phyloP scores from a whole-genome alignment of 192 early-diverging fungal genomes.

The Linnemannia schmuckeri region DNA sequence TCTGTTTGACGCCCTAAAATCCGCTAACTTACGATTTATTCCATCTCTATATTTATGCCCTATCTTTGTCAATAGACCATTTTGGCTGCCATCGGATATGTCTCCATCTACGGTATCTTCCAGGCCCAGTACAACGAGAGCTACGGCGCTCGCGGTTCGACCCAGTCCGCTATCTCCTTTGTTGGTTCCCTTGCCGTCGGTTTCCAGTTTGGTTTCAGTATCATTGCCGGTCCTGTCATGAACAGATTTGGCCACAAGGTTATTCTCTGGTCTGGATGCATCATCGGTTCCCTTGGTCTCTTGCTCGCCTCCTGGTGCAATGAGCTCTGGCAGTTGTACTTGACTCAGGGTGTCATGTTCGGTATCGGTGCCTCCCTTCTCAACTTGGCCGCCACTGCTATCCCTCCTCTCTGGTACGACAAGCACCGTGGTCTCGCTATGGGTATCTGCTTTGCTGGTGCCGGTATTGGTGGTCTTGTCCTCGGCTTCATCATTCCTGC shows the following conservation, averaged over 20 bases:
- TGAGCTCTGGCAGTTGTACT: slow-evolving; percentile 40
- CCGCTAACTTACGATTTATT: neutral
- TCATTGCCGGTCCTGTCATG: slow-evolving; percentile 40
- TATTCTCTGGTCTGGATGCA: slow-evolving; percentile 40
- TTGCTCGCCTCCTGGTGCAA: slow-evolving; percentile 41
- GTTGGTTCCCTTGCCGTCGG: slow-evolving; percentile 42
- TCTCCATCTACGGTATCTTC: slow-evolving; percentile 54
- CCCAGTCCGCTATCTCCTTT: slow-evolving; percentile 35
- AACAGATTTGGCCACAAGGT: slow-evolving; percentile 40
- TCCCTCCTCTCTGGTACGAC: slow-evolving; percentile 55
- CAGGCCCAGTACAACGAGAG: slow-evolving; percentile 36
- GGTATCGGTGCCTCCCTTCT: slow-evolving; percentile 57
- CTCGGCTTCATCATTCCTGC: slow-evolving; percentile 30
- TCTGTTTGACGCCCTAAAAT: neutral
- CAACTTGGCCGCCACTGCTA: slow-evolving; percentile 53
- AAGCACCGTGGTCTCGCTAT: slow-evolving; percentile 55
- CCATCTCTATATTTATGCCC: neutral
- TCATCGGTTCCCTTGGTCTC: slow-evolving; percentile 40
- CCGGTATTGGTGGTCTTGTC: slow-evolving; percentile 53
- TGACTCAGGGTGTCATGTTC: slow-evolving; percentile 54
- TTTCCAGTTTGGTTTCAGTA: slow-evolving; percentile 46
- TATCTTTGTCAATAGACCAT: slow-evolving; percentile 17
- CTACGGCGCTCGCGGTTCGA: slow-evolving; percentile 28
- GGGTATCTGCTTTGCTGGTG: slow-evolving; percentile 49
- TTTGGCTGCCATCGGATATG: slow-evolving; percentile 52